Evolutionary conservation across 2,329 filamentous ascomycete species (phyloP), one percentile per base, ranked within the genome.

Genomic region (Paramyrothecium sp.): DNA sequence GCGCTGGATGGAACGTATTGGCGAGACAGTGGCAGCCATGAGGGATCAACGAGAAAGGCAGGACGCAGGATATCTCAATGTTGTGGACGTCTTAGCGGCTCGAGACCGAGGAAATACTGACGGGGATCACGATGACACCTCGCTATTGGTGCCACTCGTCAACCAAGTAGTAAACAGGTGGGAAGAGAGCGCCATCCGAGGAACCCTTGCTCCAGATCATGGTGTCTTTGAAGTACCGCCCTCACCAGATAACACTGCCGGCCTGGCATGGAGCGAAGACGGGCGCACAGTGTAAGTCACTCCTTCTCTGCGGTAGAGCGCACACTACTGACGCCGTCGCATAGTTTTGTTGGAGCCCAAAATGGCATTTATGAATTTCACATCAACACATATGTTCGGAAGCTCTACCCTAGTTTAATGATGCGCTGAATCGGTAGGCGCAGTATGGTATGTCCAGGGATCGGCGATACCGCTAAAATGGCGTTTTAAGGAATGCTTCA

Each of bases 361-460:
- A 86, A 90, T 63, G 90, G 90, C 56, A 88, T 93, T 55, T 91
- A 91, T 66, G 89, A 92, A 73, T 85, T 91, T 64, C 82, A 81
- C 34, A 80, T 93, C 61, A 87, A 91, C 67, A 65, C 87, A 19
- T 78, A 83, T 52, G 79, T 76, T 56, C 80, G 90, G 58, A 89
- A 86, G 70, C 74, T 81, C 33, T 82, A 79, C 60, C 83, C 86
- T 2, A 82, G 80, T 60, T 73, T 86, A 61, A 75, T 76, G 48
- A 73, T 84, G 70, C 78, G 81, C 59, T 87, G 63, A 79, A 26
- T 16, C 33, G 16, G 13, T 12, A 17, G 5, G 13, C n/a, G n/a
- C 38, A 16, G 38, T 19, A 44, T 3, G 38, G 13, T 16, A 12
- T 44, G 38, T 7, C 38, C n/a, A 47, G 13, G 44, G 5, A 33